Base-by-base conservation (phyloP, 2,329 filamentous ascomycete species). In the Penicillium capsulatum region DNA sequence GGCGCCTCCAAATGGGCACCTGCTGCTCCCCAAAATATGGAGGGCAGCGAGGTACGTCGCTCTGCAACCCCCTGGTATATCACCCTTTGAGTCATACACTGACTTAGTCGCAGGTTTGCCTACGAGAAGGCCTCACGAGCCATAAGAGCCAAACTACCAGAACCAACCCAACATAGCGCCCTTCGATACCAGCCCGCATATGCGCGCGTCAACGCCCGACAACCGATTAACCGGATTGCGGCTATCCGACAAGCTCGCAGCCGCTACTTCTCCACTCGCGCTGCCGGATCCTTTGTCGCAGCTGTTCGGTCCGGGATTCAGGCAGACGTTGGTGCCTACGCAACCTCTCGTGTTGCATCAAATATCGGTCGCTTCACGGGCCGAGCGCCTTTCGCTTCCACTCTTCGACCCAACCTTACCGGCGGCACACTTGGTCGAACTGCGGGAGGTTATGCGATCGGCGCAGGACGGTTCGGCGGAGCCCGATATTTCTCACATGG, bases 401-500 rank as follows among this genome's bases (percentile, higher is more conserved):
- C 90, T 1, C 79, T 98, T 24, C 84, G 92, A 24, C 92, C 92
- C 2, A 97, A 95, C 60, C 71, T 97, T 49, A 96, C 90, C 0
- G 91, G 89, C 33, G 90, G 91, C 29, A 82, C 87, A 16, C 70
- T 96, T 31, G 83, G 86, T 22, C 81, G 91, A 40, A 87, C 86
- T 27, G 86, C 90, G 6, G 89, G 91, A 50, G 92, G 92, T n/a
- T 98, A 98, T 48, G 69, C 86, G 27, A 68, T 76, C 40, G 86
- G 86, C 19, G 79, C 81, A 34, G 83, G 83, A 20, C 75, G 81
- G 32, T 64, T 79, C 42, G 81, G 85, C 51, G 86, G 84, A 31
- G 80, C 82, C 16, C 79, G 91, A 51, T 91, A 91, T 71, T 97
- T 97, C 69, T 94, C 88, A 1, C 90, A 96, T 67, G 79, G 81